Evolutionary conservation across 1,139 yeast genomes (phyloP), one percentile per base, ranked within the genome.

Genomic region (Pichia sp.): DNA sequence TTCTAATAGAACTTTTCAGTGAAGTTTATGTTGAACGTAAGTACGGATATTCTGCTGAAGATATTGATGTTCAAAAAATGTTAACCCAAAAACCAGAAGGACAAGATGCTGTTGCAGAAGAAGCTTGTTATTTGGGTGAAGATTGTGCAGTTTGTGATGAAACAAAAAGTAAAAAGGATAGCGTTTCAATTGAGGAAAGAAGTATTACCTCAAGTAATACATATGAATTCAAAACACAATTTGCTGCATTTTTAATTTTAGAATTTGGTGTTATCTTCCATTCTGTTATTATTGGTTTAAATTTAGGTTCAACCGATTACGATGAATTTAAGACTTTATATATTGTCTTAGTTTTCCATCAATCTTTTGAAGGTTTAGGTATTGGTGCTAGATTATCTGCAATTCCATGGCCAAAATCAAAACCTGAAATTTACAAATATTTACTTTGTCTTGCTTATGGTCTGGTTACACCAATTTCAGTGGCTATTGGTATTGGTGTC

Each of bases 311-410:
- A n/a, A 64, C 77, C 24, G 86, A 84, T 45, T 51, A 40, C 33
- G 76, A 72, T 20, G 95, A 87, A 61, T 87, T 87, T 62, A 74
- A 70, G 43, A 76, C 89, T 3, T 69, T 89, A 42, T 89, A 85
- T 64, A 74, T 83, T 55, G 97, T 87, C 20, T 65, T 89, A 45
- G 81, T 85, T 3, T 89, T 89, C 76, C 97, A 89, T 66, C 97
- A 89, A 67, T 74, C 84, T 68, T 89, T 89, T 63, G 97, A 89
- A 70, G 97, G 97, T 46, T 71, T 89, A 45, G 97, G 96, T 56
- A 72, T 89, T 56, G 97, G 97, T 43, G 77, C 95, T 7, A 76
- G 97, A 62, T 73, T 89, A 47, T 87, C 96, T 1, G 73, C 76
- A 25, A 78, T 86, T 5, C 68, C 73, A 32, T 86, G 92, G 89